phyloP scores from a whole-genome alignment of 257 asterid species.

The Plantago elongata region DNA sequence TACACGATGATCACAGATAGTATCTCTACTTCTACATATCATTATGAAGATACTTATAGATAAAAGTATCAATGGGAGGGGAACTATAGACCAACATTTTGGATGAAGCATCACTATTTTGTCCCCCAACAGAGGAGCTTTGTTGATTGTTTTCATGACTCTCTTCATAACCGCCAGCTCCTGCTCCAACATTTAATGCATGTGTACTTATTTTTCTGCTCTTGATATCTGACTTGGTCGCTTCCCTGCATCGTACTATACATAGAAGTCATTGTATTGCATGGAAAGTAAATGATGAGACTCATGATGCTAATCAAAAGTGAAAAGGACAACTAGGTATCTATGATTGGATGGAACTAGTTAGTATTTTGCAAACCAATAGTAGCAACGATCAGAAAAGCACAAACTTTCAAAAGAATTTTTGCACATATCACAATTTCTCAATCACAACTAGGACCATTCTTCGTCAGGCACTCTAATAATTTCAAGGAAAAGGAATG shows the following conservation, averaged over 20 bases:
- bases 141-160: constrained; percentile 29
- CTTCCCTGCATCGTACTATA: constrained; percentile 30
- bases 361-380: background rate
- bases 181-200: constrained; percentile 52
- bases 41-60: background rate
- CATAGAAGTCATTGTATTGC: constrained; percentile 6
- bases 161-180: constrained; percentile 53
- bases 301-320: background rate
- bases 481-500: background rate
- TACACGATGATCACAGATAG: background rate
- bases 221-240: constrained; percentile 23
- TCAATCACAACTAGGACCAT: background rate
- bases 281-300: constrained; percentile 3
- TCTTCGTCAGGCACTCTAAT: background rate
- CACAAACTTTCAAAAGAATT: background rate
- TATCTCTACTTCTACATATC: background rate
- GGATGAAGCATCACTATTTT: constrained; percentile 27
- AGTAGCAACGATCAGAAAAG: background rate
- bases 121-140: constrained; percentile 21
- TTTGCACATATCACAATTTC: background rate
- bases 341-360: background rate
- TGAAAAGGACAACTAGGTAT: background rate
- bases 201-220: constrained; percentile 25
- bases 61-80: background rate
- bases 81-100: constrained; percentile 26